Conservation (phyloP, 345 rosid genomes). For the Camelina hispida region DNA sequence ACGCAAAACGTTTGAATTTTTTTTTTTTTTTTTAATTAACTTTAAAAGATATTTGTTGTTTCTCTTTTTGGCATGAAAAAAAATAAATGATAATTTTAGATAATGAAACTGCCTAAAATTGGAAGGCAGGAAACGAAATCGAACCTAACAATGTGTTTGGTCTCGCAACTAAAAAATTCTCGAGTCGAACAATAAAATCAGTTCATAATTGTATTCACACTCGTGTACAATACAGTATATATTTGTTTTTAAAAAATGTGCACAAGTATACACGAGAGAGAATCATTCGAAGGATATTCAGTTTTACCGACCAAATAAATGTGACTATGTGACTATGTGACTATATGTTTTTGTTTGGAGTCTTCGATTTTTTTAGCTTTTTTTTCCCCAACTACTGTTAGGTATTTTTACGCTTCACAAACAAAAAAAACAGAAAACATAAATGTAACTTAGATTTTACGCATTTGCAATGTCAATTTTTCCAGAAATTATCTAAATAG, state of each 20-base stretch:
- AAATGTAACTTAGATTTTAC: too few relatives aligned
- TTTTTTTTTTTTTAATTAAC: not conserved
- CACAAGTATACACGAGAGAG: not conserved
- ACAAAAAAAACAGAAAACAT: too few relatives aligned
- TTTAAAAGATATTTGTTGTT: not conserved
- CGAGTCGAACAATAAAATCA: not conserved
- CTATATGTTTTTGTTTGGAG: too few relatives aligned
- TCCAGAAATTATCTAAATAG: too few relatives aligned
- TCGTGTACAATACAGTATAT: not conserved
- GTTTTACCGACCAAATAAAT: not conserved
- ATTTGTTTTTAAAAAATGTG: not conserved
- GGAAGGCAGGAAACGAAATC: not conserved
- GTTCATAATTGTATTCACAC: not conserved
- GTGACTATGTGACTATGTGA: too few relatives aligned
- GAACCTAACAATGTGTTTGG: conserved; percentile 26
- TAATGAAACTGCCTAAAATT: conserved; percentile 14
- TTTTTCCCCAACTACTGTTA: too few relatives aligned
- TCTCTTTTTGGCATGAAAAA: not conserved
- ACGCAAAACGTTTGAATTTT: conserved; percentile 4
- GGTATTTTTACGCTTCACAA: too few relatives aligned
- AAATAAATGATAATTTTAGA: not conserved
- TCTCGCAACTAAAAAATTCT: conserved; percentile 7
- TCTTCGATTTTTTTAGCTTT: too few relatives aligned
- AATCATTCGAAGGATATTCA: not conserved
- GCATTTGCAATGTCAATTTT: too few relatives aligned